These are phyloP conservation scores for Cyberlindnera euphorbiae DNA, from an alignment of 805 yeast species.

Conservation along the genomic window DNA sequence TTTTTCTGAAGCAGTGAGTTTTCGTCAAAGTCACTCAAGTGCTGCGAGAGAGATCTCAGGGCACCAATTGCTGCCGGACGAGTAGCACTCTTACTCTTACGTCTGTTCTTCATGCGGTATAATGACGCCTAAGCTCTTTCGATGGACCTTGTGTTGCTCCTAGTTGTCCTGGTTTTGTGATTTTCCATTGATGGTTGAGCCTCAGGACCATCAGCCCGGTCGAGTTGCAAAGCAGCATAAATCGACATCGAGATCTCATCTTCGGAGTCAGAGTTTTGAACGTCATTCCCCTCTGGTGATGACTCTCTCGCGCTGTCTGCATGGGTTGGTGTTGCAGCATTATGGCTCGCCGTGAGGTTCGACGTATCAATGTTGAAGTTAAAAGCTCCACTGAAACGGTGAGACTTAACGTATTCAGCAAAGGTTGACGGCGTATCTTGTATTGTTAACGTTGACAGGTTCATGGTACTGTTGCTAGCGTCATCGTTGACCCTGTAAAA, in stretches of 20 bases:
- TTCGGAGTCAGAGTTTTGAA: constrained; percentile 33
- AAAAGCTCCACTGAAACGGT: constrained; percentile 17
- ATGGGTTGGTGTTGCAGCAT: background rate
- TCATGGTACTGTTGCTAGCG: constrained; percentile 2
- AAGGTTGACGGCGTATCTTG: too few relatives aligned
- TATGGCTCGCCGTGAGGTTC: background rate
- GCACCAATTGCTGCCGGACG: too few relatives aligned
- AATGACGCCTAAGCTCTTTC: constrained; percentile 66
- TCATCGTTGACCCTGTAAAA: constrained; percentile 11
- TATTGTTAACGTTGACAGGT: too few relatives aligned
- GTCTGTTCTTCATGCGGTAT: constrained; percentile 52
- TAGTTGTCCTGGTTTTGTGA: constrained; percentile 31
- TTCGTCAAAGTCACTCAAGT: too few relatives aligned
- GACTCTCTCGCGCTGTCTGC: too few relatives aligned
- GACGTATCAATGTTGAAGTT: constrained; percentile 19
- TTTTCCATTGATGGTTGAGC: constrained; percentile 20
- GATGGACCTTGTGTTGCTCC: constrained; percentile 41
- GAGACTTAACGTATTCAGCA: constrained; percentile 23
- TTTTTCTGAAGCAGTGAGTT: too few relatives aligned
- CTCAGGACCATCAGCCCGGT: constrained; percentile 29
- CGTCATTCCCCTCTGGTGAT: too few relatives aligned
- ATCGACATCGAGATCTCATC: constrained; percentile 68
- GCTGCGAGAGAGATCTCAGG: constrained; percentile 25
- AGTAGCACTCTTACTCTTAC: constrained; percentile 44
- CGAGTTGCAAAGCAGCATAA: constrained; percentile 48